Base-by-base conservation (phyloP, 108 stramenopile genomes). In the Cyclotella kingstonii region DNA sequence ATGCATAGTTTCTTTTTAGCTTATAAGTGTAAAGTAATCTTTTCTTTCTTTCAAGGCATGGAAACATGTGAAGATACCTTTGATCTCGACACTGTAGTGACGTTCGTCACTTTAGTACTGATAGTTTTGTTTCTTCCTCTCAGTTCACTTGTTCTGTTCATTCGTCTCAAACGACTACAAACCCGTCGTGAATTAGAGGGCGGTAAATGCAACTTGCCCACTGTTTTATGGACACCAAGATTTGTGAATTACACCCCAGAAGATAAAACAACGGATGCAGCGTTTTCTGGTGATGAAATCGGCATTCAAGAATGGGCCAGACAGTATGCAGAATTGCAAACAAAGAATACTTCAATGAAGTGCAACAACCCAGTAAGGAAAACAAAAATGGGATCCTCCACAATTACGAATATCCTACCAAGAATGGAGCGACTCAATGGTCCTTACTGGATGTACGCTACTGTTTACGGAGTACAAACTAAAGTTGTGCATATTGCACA, bases 401-500 rank as follows among this genome's bases (percentile, higher is more conserved):
- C 79, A 25, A 90, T 93, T 46, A 93, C 87, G 15, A 83, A 82
- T 42, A 90, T 96, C 5, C 76, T 96, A 7, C 88, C 90, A 8
- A 72, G 90, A 25, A 96, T 96, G 95, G 67, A 85, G 45, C 70
- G 81, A 28, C 69, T 93, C 15, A 63, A 66, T n/a, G 95, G 95
- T 60, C 93, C 93, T 5, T 90, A 84, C 70, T 91, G 87, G 36
- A 89, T 94, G 88, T 96, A 94, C 49, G 95, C 88, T n/a, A 94
- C 95, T 2, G 89, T 96, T 8, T 96, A 94, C 42, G 95, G 89
- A 12, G n/a, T 83, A 15, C 70, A 53, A 21, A 94, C 91, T 25
- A 63, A 82, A 23, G 95, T 96, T 26, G 51, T 95, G 14, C 95
- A 96, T 63, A 78, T 96, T 17, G 95, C 85, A 5, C 91, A 96